Evolutionary conservation across 805 yeast genomes (phyloP).

Genomic region (Wickerhamomyces bovis): DNA sequence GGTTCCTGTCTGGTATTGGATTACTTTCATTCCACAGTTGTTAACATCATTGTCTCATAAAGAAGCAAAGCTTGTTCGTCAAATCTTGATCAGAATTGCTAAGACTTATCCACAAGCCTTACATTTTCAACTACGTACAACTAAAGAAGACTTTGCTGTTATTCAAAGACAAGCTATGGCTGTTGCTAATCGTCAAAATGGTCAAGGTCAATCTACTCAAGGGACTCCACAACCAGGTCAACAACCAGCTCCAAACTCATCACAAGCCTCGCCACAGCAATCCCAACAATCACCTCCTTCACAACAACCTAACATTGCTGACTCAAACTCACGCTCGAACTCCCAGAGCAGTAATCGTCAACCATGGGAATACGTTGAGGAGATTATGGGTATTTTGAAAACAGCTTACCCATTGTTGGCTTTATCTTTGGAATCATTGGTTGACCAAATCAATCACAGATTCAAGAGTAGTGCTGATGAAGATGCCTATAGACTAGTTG

Average conservation of each 20-base stretch:
- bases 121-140: conserved; percentile 91
- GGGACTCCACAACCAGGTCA: conserved; percentile 6
- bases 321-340: neutral
- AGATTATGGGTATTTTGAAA: conserved; percentile 88
- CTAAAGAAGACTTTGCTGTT: conserved; percentile 88
- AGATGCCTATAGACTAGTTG: conserved; percentile 89
- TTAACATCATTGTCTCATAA: conserved; percentile 83
- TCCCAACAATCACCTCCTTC: neutral
- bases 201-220: conserved; percentile 5
- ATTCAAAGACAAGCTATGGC: conserved; percentile 70
- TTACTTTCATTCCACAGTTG: conserved; percentile 91
- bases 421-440: conserved; percentile 85
- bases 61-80: conserved; percentile 86
- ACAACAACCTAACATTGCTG: neutral
- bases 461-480: conserved; percentile 94
- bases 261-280: conserved; percentile 5
- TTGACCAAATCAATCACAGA: conserved; percentile 90
- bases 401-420: conserved; percentile 96
- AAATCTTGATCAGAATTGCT: conserved; percentile 84
- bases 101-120: conserved; percentile 96
- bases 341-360: conserved; percentile 39
- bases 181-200: conserved; percentile 32
- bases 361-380: conserved; percentile 92
- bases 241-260: conserved; percentile 4
- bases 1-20: conserved; percentile 99